phyloP scores from a whole-genome alignment of 129 eudicot genomes.

The Cynara cardunculus region DNA sequence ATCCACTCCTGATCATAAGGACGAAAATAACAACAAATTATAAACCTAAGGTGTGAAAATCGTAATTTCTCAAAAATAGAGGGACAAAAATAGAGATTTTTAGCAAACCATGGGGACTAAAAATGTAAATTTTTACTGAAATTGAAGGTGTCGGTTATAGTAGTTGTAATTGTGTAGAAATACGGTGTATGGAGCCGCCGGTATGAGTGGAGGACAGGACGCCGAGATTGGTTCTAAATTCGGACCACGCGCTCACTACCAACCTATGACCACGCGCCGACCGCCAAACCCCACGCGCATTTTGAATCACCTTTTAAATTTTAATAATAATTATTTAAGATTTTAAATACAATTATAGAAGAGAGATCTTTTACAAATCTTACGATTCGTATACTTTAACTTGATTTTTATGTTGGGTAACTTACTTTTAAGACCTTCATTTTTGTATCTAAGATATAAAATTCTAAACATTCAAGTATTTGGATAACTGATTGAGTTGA shows the following conservation, averaged over 20 bases:
- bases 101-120: not conserved
- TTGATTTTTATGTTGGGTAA: too few species aligned
- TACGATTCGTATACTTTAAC: too few species aligned
- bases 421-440: too few species aligned
- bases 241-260: not conserved
- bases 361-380: too few species aligned
- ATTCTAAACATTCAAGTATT: too few species aligned
- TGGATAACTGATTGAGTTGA: too few species aligned
- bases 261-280: conserved; percentile 9
- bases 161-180: not conserved
- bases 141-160: conserved; percentile 12
- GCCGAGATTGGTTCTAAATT: conserved; percentile 24
- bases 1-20: not conserved
- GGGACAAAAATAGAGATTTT: too few species aligned
- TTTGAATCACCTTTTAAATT: not conserved
- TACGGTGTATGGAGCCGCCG: conserved; percentile 10
- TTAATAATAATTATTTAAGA: not conserved
- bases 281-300: not conserved
- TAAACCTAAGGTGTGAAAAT: not conserved
- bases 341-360: too few species aligned
- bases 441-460: too few species aligned
- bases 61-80: too few species aligned
- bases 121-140: too few species aligned
- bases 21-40: not conserved
- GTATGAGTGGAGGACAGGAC: conserved; percentile 19